Percentiles rank a stretch among this genome's conserved stretches.
Conservation (phyloP, 1,139 yeast species). For the Diutina catenulata region DNA sequence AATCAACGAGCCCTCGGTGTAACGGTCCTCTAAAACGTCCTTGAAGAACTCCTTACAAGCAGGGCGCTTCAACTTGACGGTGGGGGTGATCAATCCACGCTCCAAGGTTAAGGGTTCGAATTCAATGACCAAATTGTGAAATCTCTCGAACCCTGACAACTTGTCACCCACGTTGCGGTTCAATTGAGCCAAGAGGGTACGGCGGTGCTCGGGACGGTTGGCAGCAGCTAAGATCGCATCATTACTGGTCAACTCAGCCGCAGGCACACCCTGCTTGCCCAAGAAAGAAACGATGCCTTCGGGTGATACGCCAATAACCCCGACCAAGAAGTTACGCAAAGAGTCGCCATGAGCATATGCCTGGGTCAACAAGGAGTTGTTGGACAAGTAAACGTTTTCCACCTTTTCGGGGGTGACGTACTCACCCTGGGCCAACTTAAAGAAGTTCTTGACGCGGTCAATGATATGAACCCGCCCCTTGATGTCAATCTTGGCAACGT, state of each 20-base stretch:
- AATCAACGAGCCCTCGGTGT: conserved; percentile 41
- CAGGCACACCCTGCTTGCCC: conserved; percentile 6
- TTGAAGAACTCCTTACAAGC: conserved; percentile 28
- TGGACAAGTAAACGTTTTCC: conserved; percentile 10
- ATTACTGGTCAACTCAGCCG: neutral
- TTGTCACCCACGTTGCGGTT: conserved; percentile 7
- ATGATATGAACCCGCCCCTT: conserved; percentile 10
- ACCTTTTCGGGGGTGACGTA: conserved; percentile 12
- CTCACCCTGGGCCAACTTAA: conserved; percentile 12
- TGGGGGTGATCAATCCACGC: conserved; percentile 61
- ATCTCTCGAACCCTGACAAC: conserved; percentile 44
- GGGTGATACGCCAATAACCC: conserved; percentile 10
- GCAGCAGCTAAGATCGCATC: neutral
- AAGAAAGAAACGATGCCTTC: conserved; percentile 8
- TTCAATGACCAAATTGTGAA: conserved; percentile 48
- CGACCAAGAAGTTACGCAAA: conserved; percentile 9
- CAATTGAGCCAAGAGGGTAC: neutral
- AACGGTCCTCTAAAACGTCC: conserved; percentile 37
- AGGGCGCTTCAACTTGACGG: conserved; percentile 58
- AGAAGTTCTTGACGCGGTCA: conserved; percentile 12
- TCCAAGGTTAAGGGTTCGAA: conserved; percentile 59
- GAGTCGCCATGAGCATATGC: conserved; percentile 11
- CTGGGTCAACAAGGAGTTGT: conserved; percentile 9
- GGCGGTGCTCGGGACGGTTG: neutral
- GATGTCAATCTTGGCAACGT: conserved; percentile 10